Evolutionary conservation across 2,329 filamentous ascomycete genomes (phyloP), one percentile per base, ranked within the genome.

Genomic region (Leptosphaerulina australis): DNA sequence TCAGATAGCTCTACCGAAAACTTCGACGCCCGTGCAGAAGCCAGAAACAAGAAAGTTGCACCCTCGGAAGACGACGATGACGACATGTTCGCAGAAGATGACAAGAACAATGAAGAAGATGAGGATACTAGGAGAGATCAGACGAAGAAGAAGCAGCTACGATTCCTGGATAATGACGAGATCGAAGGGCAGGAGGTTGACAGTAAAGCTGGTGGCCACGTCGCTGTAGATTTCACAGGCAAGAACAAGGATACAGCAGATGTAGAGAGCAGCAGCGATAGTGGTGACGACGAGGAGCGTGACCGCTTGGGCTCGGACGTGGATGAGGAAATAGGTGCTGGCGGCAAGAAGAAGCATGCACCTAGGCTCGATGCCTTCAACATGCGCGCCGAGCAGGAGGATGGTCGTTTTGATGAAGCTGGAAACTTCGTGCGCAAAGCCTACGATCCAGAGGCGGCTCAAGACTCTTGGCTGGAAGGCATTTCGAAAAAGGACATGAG

Each of bases 361-460:
- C 94, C 94, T 1, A 90, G 94, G 70, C 82, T 99, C 5, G 94
- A 97, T 72, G 93, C 93, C 2, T 99, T 99, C 81, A 97, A 99
- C 68, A 89, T 99, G 81, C 86, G 84, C 51, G 78, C 83, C 10
- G 94, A 99, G 72, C 87, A 95, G 71, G 91, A 97, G 67, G 93
- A 97, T 62, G 94, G 94, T 1, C 83, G 86, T 9, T 99, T 97
- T 65, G 94, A 99, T 69, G 88, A 94, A 62, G 79, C 86, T 1
- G 93, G 93, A 8, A 99, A 97, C 72, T 99, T 86, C 70, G 85
- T 99, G 34, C 85, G 94, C 48, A 95, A 95, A 72, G 92, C 92
- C 0, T 83, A 77, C 7, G 94, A 99, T 64, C 90, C 91, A 0
- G 91, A 97, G 62, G 90, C 92, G 0, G 84, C 89, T 18, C 91